Evolutionary conservation across 305 asterid genomes (phyloP).

Genomic region (Andrographis paniculata): DNA sequence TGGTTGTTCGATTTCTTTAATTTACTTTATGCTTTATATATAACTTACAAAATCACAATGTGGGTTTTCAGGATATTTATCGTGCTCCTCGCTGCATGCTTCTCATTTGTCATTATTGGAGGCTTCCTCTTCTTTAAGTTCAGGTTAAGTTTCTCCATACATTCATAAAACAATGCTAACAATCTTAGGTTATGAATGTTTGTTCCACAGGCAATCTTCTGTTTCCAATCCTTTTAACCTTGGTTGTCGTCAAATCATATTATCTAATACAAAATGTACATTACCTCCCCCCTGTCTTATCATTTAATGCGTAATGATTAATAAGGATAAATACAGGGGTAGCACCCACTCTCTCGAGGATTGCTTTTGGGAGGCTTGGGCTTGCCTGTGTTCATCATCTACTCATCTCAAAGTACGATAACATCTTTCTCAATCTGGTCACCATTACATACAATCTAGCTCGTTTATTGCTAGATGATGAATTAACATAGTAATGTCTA

Average conservation of each 20-base stretch:
- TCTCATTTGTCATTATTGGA: slow-evolving; percentile 82
- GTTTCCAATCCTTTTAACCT: neutral
- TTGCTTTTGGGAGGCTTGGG: slow-evolving; percentile 99
- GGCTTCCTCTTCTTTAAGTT: slow-evolving; percentile 86
- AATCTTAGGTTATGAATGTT: no score
- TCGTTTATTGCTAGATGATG: slow-evolving; percentile 21
- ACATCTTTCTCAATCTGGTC: slow-evolving; percentile 28
- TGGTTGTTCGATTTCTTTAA: slow-evolving; percentile 8
- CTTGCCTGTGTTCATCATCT: slow-evolving; percentile 94
- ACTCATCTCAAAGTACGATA: slow-evolving; percentile 89
- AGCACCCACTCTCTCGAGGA: slow-evolving; percentile 75
- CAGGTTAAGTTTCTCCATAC: slow-evolving; percentile 34
- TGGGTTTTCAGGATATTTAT: slow-evolving; percentile 59
- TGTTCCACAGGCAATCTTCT: no score
- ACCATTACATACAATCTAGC: slow-evolving; percentile 29
- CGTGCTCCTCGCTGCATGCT: slow-evolving; percentile 75
- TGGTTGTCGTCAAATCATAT: no score
- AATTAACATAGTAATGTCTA: slow-evolving; percentile 20
- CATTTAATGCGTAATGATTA: neutral
- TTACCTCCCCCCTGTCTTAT: no score
- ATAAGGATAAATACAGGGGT: slow-evolving; percentile 52
- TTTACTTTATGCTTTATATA: no score
- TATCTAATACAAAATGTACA: no score
- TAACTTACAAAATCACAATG: slow-evolving; percentile 13
- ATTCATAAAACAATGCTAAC: no score